Percentiles rank a stretch among this genome's conserved stretches.
Conservation (phyloP, 805 yeast species). For the Barnettozyma pratensis region DNA sequence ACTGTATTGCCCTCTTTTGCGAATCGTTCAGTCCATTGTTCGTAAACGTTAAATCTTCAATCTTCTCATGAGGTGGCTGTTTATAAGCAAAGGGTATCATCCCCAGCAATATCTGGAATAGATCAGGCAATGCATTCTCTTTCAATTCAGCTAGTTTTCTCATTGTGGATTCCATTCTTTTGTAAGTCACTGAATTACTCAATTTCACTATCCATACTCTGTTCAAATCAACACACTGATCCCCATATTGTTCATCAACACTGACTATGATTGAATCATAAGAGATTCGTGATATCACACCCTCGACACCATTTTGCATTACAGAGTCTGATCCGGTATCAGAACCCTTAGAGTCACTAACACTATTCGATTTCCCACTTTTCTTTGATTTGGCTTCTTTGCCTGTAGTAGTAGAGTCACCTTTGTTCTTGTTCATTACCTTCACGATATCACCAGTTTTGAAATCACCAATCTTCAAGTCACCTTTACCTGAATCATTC, state of each 20-base stretch:
- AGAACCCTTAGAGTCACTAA: constrained; percentile 7
- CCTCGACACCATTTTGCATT: constrained; percentile 38
- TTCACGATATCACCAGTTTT: constrained; percentile 75
- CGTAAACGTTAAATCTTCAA: not conserved
- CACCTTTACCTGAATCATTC: constrained; percentile 43
- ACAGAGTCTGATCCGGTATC: constrained; percentile 3
- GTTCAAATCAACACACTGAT: constrained; percentile 39
- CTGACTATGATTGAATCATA: constrained; percentile 49
- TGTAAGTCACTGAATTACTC: constrained; percentile 65
- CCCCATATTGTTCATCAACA: constrained; percentile 51
- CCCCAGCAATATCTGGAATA: constrained; percentile 46
- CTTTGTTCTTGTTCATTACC: constrained; percentile 36
- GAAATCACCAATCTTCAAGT: constrained; percentile 45
- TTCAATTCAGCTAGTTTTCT: constrained; percentile 51
- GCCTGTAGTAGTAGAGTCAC: constrained; percentile 17
- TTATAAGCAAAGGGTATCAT: constrained; percentile 28
- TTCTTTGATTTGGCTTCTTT: not conserved
- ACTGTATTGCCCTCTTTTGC: constrained; percentile 67
- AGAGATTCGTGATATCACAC: constrained; percentile 57
- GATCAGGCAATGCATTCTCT: constrained; percentile 28
- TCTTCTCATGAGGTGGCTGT: constrained; percentile 31
- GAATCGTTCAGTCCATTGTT: constrained; percentile 38
- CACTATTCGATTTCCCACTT: constrained; percentile 12
- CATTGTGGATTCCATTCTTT: constrained; percentile 75
- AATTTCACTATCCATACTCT: constrained; percentile 57